Percentiles rank a stretch among this genome's conserved stretches.
phyloP scores from a whole-genome alignment of 805 yeast species.

The Myxozyma vanderwaltii region DNA sequence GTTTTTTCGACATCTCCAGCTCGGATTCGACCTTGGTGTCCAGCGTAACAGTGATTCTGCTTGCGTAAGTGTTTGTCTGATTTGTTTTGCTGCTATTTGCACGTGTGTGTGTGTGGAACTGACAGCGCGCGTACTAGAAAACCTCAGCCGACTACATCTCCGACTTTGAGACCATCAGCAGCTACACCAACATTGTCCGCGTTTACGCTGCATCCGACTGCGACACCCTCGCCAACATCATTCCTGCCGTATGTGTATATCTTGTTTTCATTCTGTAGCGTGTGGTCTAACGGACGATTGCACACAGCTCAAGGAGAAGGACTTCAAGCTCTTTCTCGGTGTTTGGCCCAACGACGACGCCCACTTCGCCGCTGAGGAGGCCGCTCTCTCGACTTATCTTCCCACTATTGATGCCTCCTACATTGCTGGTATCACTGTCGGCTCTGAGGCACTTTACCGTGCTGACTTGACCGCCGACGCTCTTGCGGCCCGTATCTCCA shows the following conservation, averaged over 20 bases:
- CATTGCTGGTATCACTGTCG: slow-evolving; percentile 79
- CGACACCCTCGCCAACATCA: slow-evolving; percentile 79
- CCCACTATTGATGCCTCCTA: slow-evolving; percentile 70
- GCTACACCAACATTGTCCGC: slow-evolving; percentile 68
- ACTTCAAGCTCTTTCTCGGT: slow-evolving; percentile 78
- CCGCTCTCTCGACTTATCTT: slow-evolving; percentile 68
- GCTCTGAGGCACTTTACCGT: slow-evolving; percentile 95
- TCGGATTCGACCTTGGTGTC: slow-evolving; percentile 88
- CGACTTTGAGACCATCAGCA: slow-evolving; percentile 63
- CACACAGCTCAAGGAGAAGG: slow-evolving; percentile 55
- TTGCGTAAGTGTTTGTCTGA: no score
- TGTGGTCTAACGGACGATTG: not conserved
- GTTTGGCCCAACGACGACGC: slow-evolving; percentile 91
- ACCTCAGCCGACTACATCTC: slow-evolving; percentile 61
- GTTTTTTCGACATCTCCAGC: slow-evolving; percentile 47
- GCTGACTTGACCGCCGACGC: slow-evolving; percentile 72
- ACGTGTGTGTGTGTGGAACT: not conserved
- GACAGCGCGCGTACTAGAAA: slow-evolving; percentile 6
- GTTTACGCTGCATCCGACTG: slow-evolving; percentile 94
- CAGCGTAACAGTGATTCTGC: slow-evolving; percentile 51
- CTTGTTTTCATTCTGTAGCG: no score
- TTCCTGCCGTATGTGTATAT: slow-evolving; percentile 65
- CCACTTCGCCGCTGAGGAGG: slow-evolving; percentile 73
- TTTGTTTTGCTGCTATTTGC: slow-evolving; percentile 8
- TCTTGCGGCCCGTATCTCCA: slow-evolving; percentile 67